Evolutionary conservation across 176 grass and related monocot genomes (phyloP), one percentile per base, ranked within the genome.

Genomic region (Puya raimondii): DNA sequence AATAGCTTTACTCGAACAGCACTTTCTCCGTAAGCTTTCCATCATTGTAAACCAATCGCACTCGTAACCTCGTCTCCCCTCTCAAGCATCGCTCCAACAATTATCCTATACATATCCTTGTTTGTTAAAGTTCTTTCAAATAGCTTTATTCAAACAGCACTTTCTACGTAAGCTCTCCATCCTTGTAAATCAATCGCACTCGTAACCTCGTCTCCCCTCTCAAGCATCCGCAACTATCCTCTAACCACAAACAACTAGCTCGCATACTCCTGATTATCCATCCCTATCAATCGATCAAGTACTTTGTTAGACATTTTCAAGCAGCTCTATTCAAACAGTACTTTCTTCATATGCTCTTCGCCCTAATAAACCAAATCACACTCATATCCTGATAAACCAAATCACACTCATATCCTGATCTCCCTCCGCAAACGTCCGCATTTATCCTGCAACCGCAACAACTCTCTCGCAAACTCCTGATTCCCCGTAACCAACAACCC

Each of bases 391-490:
- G 74, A 92, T 88, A 56, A n/a, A 56, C 53, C 6, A 15, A n/a
- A 15, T 56, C 4, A 6, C 57, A 72, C 18, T 89, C 64, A 96
- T 51, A 91, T 76, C 77, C 71, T 97, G 74, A 92, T 88, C 50
- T 73, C 71, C 78, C 84, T 76, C 1, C 71, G 70, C 63, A 97
- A 51, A 9, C 72, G 71, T 71, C 50, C 80, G 68, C 88, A 78
- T 68, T 85, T 90, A 67, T 92, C 94, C 72, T 97, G 94, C 89
- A 92, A 70, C 71, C 89, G 79, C 79, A 97, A 78, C 47, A 92
- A 80, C 9, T 92, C 71, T 49, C 67, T 85, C 23, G 89, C 88
- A 72, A 87, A 86, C 7, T 84, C 84, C 53, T 97, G 94, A 70
- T 97, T 97, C 33, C 89, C 89, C 12, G 86, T 92, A 14, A 97